phyloP scores from a whole-genome alignment of 2,329 filamentous ascomycete genomes.

The Hypomyces perniciosus region DNA sequence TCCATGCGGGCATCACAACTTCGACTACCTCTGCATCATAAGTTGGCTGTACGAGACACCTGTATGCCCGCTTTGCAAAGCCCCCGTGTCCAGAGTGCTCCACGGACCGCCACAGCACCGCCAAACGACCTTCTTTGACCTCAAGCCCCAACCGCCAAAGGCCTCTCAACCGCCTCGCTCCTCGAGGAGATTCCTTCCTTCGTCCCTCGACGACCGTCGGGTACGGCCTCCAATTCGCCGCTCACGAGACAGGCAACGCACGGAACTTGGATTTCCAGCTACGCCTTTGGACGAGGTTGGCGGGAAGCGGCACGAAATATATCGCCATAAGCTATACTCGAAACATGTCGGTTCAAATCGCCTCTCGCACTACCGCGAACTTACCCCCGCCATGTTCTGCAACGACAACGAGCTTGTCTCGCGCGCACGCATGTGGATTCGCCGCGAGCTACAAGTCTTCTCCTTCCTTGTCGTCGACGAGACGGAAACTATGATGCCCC shows the following conservation, averaged over 20 bases:
- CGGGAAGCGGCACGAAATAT: conserved; percentile 62
- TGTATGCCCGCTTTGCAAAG: conserved; percentile 74
- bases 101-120: conserved; percentile 52
- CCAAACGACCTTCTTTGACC: conserved; percentile 48
- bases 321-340: conserved; percentile 66
- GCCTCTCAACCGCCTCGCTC: neutral
- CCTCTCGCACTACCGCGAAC: conserved; percentile 67
- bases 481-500: conserved; percentile 14
- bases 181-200: neutral
- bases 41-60: conserved; percentile 72
- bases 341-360: conserved; percentile 78
- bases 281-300: conserved; percentile 14
- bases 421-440: conserved; percentile 73
- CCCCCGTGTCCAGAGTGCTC: conserved; percentile 50
- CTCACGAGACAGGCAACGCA: conserved; percentile 8
- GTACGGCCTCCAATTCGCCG: neutral
- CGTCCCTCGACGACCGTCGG: neutral
- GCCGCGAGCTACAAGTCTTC: conserved; percentile 80
- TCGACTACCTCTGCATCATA: conserved; percentile 78
- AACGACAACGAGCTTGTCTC: conserved; percentile 62
- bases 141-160: conserved; percentile 27
- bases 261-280: neutral
- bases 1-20: conserved; percentile 74
- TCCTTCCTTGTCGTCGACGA: conserved; percentile 52
- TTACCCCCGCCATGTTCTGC: conserved; percentile 62